phyloP scores from a whole-genome alignment of 768 basidiomycete genomes.

The Antrodiella citrinella region DNA sequence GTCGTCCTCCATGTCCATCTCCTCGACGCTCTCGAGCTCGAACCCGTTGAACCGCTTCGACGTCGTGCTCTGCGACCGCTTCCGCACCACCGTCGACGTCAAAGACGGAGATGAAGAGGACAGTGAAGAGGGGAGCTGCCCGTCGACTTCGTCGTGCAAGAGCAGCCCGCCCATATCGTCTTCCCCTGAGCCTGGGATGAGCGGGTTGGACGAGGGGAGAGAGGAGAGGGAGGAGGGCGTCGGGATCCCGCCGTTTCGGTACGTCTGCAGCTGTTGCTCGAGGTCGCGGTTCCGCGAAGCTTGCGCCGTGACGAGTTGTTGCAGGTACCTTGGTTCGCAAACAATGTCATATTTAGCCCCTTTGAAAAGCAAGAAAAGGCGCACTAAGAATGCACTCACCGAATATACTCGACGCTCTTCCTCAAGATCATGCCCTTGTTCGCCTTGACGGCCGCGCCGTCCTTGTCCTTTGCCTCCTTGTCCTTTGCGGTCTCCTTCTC shows the following conservation, averaged over 20 bases:
- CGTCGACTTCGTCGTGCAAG: neutral
- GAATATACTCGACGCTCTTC: slow-evolving; percentile 51
- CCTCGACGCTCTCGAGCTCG: slow-evolving; percentile 24
- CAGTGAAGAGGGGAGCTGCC: too few relatives aligned
- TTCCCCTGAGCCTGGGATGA: neutral
- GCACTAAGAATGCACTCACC: slow-evolving; percentile 14
- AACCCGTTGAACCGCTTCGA: slow-evolving; percentile 18
- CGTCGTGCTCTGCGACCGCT: slow-evolving; percentile 13
- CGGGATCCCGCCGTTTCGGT: slow-evolving; percentile 21
- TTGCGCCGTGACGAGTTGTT: slow-evolving; percentile 78
- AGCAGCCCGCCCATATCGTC: neutral
- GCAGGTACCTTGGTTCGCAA: slow-evolving; percentile 49
- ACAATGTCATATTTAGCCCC: slow-evolving; percentile 1
- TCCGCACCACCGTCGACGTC: slow-evolving; percentile 9
- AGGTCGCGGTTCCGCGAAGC: slow-evolving; percentile 72
- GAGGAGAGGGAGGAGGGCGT: neutral
- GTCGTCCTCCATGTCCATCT: slow-evolving; percentile 22
- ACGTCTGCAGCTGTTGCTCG: slow-evolving; percentile 57
- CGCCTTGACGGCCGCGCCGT: slow-evolving; percentile 61
- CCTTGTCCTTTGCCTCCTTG: slow-evolving; percentile 24
- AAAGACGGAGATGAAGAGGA: neutral
- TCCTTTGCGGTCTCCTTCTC: slow-evolving; percentile 5
- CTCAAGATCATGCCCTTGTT: slow-evolving; percentile 93
- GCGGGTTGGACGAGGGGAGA: neutral
- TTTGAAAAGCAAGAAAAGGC: neutral